Conservation (phyloP, 1,284 basidiomycete species). For the Thecaphora frezii region DNA sequence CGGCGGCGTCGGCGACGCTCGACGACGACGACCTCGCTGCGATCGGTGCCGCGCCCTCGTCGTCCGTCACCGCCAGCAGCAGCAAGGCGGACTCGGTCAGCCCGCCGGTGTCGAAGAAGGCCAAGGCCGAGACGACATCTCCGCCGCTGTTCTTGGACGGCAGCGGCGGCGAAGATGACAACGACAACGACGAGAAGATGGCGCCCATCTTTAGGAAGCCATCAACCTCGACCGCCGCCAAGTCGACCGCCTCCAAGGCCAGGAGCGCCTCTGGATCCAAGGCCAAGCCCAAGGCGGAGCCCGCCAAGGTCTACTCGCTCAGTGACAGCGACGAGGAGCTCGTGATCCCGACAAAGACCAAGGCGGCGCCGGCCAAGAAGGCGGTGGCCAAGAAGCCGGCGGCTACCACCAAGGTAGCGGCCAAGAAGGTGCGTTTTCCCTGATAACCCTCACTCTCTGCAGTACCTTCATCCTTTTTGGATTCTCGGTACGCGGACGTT, state of each 20-base stretch:
- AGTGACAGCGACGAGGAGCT: conserved; percentile 28
- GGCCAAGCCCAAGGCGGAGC: conserved; percentile 7
- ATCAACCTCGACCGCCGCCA: conserved; percentile 8
- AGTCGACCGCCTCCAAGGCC: conserved; percentile 12
- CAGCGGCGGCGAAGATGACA: conserved; percentile 6
- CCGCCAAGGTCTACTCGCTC: conserved; percentile 22
- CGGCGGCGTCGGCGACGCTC: conserved; percentile 23
- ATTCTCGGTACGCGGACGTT: not conserved
- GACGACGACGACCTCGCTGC: conserved; percentile 30
- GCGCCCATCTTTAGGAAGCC: conserved; percentile 27
- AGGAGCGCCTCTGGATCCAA: conserved; percentile 6
- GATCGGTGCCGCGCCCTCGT: conserved; percentile 15
- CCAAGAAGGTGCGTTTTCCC: conserved; percentile 20
- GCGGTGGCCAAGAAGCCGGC: conserved; percentile 2
- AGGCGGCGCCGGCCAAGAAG: not conserved
- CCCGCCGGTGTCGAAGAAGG: conserved; percentile 24
- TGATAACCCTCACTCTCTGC: too few species aligned
- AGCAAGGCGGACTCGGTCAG: conserved; percentile 15
- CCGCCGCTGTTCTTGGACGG: not conserved
- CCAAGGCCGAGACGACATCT: conserved; percentile 3
- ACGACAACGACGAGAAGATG: conserved; percentile 15
- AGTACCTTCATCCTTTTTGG: not conserved
- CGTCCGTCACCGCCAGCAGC: conserved; percentile 13
- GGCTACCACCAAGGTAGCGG: conserved; percentile 17
- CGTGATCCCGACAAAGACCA: conserved; percentile 12